A percentile compares a stretch with the other conserved stretches of the same genome.
Conservation (phyloP, 208 protist genomes). For the Strigomonas culicis region DNA sequence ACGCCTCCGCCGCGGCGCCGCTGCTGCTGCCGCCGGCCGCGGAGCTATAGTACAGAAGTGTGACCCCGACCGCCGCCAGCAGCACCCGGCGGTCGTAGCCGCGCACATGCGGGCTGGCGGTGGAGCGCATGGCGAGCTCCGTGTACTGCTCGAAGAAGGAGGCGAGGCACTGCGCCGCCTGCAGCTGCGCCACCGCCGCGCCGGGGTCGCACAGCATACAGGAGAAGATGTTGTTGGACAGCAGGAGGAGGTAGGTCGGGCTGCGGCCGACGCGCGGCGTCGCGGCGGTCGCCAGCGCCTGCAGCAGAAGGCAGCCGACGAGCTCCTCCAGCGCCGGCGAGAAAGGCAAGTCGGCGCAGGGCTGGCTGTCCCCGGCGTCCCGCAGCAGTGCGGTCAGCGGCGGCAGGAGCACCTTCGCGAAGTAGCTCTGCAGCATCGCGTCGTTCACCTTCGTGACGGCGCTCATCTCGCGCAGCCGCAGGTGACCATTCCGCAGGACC, state of each 20-base stretch:
- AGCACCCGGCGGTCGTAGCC: slow-evolving; percentile 73
- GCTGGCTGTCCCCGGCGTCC: too few relatives aligned
- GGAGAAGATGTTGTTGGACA: slow-evolving; percentile 69
- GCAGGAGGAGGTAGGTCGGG: slow-evolving; percentile 51
- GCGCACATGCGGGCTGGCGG: slow-evolving; percentile 33
- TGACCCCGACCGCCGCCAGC: slow-evolving; percentile 36
- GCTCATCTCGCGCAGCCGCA: slow-evolving; percentile 53
- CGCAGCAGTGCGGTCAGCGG: not conserved
- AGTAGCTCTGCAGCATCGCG: slow-evolving; percentile 63
- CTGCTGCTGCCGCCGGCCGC: not conserved
- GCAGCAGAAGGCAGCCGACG: slow-evolving; percentile 37
- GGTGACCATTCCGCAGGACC: slow-evolving; percentile 29
- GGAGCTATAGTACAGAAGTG: slow-evolving; percentile 13
- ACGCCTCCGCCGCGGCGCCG: not conserved
- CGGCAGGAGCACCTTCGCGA: slow-evolving; percentile 19
- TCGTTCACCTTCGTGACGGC: slow-evolving; percentile 71
- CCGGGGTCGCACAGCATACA: slow-evolving; percentile 41
- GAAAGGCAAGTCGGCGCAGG: too few relatives aligned
- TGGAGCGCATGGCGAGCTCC: slow-evolving; percentile 17
- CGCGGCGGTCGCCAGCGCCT: slow-evolving; percentile 26
- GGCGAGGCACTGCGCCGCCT: slow-evolving; percentile 20
- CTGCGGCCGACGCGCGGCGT: slow-evolving; percentile 26
- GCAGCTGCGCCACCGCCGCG: slow-evolving; percentile 34
- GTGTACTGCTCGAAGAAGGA: slow-evolving; percentile 63
- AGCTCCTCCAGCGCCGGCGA: slow-evolving; percentile 9